phyloP scores from a whole-genome alignment of 2,329 filamentous ascomycete species.

The Neoscytalidium dimidiatum region DNA sequence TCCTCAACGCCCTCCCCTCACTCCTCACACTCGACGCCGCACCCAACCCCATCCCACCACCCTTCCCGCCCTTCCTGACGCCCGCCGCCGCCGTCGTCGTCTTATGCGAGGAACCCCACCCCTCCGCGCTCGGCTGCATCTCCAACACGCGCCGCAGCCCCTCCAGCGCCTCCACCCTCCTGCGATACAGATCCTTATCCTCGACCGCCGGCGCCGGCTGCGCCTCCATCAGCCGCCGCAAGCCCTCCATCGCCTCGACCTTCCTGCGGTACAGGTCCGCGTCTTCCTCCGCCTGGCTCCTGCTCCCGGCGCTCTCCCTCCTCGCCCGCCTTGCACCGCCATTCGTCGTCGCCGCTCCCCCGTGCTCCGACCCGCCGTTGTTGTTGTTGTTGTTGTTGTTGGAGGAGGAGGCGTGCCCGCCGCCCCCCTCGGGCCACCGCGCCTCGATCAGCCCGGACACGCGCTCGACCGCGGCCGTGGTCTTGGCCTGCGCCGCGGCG shows the following conservation, averaged over 20 bases:
- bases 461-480: neutral
- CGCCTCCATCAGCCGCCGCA: constrained; percentile 6
- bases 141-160: constrained; percentile 17
- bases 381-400: neutral
- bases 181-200: constrained; percentile 10
- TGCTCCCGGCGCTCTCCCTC: neutral
- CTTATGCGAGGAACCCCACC: too few species aligned
- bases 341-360: neutral
- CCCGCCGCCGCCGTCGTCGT: neutral
- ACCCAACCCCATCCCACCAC: neutral
- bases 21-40: constrained; percentile 2
- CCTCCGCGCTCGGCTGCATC: neutral
- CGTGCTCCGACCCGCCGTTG: neutral
- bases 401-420: neutral
- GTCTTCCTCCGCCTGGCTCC: neutral
- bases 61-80: neutral
- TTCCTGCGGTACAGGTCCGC: constrained; percentile 16
- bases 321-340: too few species aligned
- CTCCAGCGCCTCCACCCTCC: constrained; percentile 18
- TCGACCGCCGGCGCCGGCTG: constrained; percentile 10
- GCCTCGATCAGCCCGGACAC: neutral
- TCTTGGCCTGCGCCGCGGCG: neutral
- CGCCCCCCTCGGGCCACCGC: neutral
- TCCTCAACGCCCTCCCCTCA: neutral
- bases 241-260: constrained; percentile 20